Evolutionary conservation across 371 early-diverging fungal species (phyloP), one percentile per base, ranked within the genome.

Genomic region (Apophysomyces elegans): DNA sequence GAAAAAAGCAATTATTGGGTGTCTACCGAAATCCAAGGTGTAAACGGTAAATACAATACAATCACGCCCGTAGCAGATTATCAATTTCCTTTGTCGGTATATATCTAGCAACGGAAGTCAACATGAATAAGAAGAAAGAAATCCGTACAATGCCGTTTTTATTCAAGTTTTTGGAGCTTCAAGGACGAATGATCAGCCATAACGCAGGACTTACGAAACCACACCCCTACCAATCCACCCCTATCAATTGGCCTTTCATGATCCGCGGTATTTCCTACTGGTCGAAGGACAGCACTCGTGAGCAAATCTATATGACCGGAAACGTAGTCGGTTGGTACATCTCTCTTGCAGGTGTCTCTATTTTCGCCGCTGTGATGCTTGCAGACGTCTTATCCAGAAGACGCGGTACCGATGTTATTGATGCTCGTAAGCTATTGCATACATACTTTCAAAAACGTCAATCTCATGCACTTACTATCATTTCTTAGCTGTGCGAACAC

Each of bases 291-390:
- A 74, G 69, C 3, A 84, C 82, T 5, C 83, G 84, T 26, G 76
- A 84, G 61, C 98, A 98, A 74, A 96, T 99, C 65, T 99, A 99
- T 74, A 82, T 99, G 76, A 78, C 99, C 43, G 99, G 98, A 12
- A 99, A 99, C 81, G 93, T 99, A 0, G 66, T 95, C 58, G 90
- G 93, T 7, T 99, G 98, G 97, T 99, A 96, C 90, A 54, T 91
- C 8, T 78, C 82, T 65, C 62, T 87, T 68, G 69, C 78, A 39
- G 69, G 84, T 65, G 58, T 87, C 37, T 79, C 92, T 60, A 86
- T 90, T 38, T 84, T 85, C 63, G 85, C 63, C 47, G 78, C 81
- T 69, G 65, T 86, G 5, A 56, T 84, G 63, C 73, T 86, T 6
- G 86, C 83, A 1, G 93, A 93, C 75, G 72, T 85, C 1, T 61